phyloP scores from a whole-genome alignment of 139 green algal genomes.

The Helicosporidium sp. region DNA sequence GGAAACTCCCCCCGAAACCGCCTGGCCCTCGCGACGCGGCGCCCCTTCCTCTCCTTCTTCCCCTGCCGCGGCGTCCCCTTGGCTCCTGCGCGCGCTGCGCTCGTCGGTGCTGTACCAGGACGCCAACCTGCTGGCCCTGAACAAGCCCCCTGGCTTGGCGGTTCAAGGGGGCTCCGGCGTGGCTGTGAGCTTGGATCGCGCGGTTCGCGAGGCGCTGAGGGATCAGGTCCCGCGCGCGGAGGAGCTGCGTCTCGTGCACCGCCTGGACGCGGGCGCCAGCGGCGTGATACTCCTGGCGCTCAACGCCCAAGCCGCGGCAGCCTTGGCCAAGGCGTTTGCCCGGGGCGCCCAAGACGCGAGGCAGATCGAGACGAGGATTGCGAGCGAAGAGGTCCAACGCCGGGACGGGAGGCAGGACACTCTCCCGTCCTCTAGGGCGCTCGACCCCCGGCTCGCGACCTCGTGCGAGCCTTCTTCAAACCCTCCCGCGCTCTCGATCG shows the following conservation, averaged over 20 bases:
- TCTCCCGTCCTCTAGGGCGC: too few species aligned
- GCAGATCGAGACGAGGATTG: neutral
- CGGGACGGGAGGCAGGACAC: neutral
- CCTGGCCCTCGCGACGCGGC: too few species aligned
- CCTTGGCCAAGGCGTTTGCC: slow-evolving; percentile 25
- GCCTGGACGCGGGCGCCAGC: slow-evolving; percentile 31
- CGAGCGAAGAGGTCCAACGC: too few species aligned
- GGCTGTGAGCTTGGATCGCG: neutral
- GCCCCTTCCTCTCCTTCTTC: too few species aligned
- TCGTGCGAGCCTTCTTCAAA: too few species aligned
- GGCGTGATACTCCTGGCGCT: slow-evolving; percentile 36
- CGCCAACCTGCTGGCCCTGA: slow-evolving; percentile 30
- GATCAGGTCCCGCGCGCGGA: too few species aligned
- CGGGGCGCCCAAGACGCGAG: neutral
- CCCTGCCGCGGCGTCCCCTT: too few species aligned
- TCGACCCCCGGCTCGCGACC: too few species aligned
- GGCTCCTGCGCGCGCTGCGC: slow-evolving; percentile 2
- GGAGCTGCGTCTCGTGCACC: slow-evolving; percentile 33
- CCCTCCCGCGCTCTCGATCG: neutral
- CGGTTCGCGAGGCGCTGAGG: too few species aligned
- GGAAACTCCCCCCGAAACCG: too few species aligned
- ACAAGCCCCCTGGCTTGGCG: slow-evolving; percentile 43
- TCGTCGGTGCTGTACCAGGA: slow-evolving; percentile 11
- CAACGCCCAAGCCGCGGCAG: slow-evolving; percentile 23
- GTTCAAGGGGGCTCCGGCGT: slow-evolving; percentile 24